Evolutionary conservation across 140 eudicot genomes (phyloP), one percentile per base, ranked within the genome.

Genomic region (Stevia rebaudiana): DNA sequence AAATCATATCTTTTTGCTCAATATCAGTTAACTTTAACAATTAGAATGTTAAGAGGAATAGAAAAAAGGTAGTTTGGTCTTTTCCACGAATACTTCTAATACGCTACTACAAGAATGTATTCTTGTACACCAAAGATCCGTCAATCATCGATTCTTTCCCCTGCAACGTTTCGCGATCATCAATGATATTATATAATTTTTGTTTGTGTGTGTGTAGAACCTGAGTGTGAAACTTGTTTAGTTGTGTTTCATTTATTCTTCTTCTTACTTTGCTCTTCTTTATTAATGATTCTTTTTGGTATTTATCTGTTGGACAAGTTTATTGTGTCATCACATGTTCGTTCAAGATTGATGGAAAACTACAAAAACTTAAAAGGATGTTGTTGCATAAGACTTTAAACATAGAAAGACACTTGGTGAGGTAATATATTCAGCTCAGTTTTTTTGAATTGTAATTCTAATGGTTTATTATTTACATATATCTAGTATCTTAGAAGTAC

Each of bases 391-490:
- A 80, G 95, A 87, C 68, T 77, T 82, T 59, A 81, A 81, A 75
- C 92, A 87, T 63, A 77, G 75, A 58, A 83, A 81, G 73, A 87
- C 95, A 71, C 95, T 87, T 51, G 67, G 77, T 37, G 92, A 87
- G 95, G 95, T 87, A 52, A 70, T 70, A 69, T 67, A 47, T 58
- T 66, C 36, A 66, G 46, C 33, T 28, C 4, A 28, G 33, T 2
- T 1, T 28, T 1, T 28, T 1, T 8, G 28, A 39, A 35, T 11
- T 68, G 12, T 53, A n/a, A 17, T 50, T 13, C 17, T 31, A 47
- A 16, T 31, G 48, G 58, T n/a, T n/a, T n/a, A n/a, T n/a, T n/a
- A n/a, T 64, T 66, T 37, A 51, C 48, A 65, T 65, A 33, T 48
- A n/a, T 24, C 6, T 46, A 19, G 48, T n/a, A 53, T 9, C 6